Evolutionary conservation across 192 early-diverging fungal genomes (phyloP), one percentile per base, ranked within the genome.

Genomic region (Diversispora epigaea): DNA sequence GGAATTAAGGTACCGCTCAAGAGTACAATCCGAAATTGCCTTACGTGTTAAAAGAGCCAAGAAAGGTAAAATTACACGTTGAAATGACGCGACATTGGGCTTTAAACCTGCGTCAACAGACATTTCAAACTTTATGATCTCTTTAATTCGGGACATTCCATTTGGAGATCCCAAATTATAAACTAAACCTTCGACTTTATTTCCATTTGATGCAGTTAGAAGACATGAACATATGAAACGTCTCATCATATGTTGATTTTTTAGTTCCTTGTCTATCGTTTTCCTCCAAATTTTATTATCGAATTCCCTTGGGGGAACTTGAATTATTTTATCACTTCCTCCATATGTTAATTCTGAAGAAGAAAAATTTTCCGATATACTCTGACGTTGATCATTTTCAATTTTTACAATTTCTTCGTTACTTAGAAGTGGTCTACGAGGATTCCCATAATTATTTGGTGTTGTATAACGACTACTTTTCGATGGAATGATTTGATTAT

Each of bases 11-110:
- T 80, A 62, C 9, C 22, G 61, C 6, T 74, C 78, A 71, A 82
- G 77, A 39, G 70, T 82, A 17, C 78, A 76, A 45, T 77, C 73
- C 32, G 76, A 77, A 15, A 84, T 49, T 21, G 45, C 68, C 15
- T 77, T 71, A 17, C 83, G 60, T 12, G 79, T 82, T 40, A 84
- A 61, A 8, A 82, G 67, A 1, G 80, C 83, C n/a, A 84, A 50
- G 10, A 84, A 65, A 4, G 83, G 83, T 17, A 84, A 46, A 15
- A 77, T 52, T 0, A 80, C 83, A 63, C 57, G 75, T 19, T 84
- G 83, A 40, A 82, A 82, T 11, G 83, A 82, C 5, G 79, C 25
- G 1, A 65, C 3, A 5, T 40, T 12, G 14, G 41, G 32, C 4
- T 43, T 8, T 9, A 62, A 44, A 2, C 64, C 81, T 11, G 68